Evolutionary conservation across 2,329 filamentous ascomycete genomes (phyloP).

Genomic region (Penicillium sp.): DNA sequence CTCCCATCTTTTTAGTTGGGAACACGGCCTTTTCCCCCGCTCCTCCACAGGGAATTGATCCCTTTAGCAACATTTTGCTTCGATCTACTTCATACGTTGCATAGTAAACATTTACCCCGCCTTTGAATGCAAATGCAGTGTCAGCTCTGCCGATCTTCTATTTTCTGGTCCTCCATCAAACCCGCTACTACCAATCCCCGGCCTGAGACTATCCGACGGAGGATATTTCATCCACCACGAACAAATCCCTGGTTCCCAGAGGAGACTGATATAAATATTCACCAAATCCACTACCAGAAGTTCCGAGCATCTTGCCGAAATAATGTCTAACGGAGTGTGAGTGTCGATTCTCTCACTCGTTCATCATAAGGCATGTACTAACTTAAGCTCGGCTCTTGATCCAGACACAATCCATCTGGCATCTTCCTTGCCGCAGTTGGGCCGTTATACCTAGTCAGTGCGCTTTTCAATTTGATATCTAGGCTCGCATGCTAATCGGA

Average conservation of each 20-base stretch:
- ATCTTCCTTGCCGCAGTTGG: not conserved
- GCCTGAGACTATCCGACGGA: not conserved
- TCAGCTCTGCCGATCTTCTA: not conserved
- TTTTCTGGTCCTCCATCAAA: not conserved
- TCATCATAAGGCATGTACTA: not conserved
- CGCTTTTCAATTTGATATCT: not conserved
- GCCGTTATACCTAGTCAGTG: not conserved
- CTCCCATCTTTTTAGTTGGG: no score
- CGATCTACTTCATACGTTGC: no score
- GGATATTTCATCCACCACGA: not conserved
- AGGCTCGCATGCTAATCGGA: not conserved
- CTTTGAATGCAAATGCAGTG: not conserved
- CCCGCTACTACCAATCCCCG: not conserved
- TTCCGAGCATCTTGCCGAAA: no score
- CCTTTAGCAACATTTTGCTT: no score
- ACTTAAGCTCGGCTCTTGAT: not conserved
- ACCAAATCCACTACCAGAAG: no score
- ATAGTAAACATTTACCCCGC: no score
- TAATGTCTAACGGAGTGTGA: not conserved
- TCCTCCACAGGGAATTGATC: no score
- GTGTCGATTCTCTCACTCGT: not conserved
- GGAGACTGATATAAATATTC: not conserved
- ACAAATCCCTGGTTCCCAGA: not conserved
- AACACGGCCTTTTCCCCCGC: no score
- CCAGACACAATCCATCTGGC: not conserved